Evolutionary conservation across 1,139 yeast species (phyloP).

Genomic region (Pichia sp.): DNA sequence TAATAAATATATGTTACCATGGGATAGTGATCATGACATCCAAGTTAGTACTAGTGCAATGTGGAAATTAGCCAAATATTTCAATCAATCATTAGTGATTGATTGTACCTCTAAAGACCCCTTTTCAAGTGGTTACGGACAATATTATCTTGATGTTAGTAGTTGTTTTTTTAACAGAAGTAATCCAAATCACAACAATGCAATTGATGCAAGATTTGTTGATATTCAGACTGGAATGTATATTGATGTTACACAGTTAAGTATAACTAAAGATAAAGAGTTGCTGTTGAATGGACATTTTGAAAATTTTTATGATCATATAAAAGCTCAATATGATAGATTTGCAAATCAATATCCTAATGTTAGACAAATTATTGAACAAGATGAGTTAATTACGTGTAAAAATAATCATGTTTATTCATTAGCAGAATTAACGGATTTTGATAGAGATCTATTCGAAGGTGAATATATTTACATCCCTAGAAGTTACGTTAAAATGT

Average conservation of each 20-base stretch:
- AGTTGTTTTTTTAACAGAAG: slow-evolving; percentile 32
- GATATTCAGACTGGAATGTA: slow-evolving; percentile 43
- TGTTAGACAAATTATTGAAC: slow-evolving; percentile 28
- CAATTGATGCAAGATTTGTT: slow-evolving; percentile 57
- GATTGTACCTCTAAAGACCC: slow-evolving; percentile 28
- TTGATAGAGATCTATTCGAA: slow-evolving; percentile 40
- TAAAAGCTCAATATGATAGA: slow-evolving; percentile 22
- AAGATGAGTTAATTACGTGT: slow-evolving; percentile 27
- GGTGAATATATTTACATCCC: slow-evolving; percentile 46
- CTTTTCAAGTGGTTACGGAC: slow-evolving; percentile 32
- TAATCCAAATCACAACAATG: slow-evolving; percentile 38
- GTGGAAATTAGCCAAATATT: slow-evolving; percentile 34
- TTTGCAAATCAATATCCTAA: slow-evolving; percentile 22
- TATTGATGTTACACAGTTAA: not conserved
- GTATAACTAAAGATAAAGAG: not conserved
- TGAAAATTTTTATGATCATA: not conserved
- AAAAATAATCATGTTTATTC: slow-evolving; percentile 46
- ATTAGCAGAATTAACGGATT: slow-evolving; percentile 40
- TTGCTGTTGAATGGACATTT: not conserved
- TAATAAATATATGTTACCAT: slow-evolving; percentile 51
- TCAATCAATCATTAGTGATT: slow-evolving; percentile 42
- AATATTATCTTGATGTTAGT: slow-evolving; percentile 45
- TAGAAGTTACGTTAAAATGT: slow-evolving; percentile 28
- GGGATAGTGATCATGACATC: slow-evolving; percentile 59
- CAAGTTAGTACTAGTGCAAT: slow-evolving; percentile 43